Evolutionary conservation across 257 asterid species (phyloP).

Genomic region (Ocimum tenuiflorum): DNA sequence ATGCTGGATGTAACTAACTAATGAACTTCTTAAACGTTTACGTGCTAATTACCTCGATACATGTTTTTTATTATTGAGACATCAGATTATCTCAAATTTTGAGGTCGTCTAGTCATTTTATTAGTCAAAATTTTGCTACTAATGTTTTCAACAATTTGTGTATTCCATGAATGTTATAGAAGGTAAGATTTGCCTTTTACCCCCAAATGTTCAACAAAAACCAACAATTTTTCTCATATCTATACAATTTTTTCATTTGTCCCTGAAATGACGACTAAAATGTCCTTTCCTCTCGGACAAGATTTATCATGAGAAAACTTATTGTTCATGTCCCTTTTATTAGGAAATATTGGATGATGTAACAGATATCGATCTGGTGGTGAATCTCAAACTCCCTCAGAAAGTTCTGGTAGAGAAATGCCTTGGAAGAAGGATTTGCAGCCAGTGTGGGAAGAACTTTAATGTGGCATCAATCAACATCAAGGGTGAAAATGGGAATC

Average conservation of each 20-base stretch:
- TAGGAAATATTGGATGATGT: constrained; percentile 89
- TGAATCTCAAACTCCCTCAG: constrained; percentile 93
- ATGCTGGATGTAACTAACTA: neutral
- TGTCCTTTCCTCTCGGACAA: too few species aligned
- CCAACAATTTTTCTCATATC: neutral
- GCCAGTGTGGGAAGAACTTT: constrained; percentile 87
- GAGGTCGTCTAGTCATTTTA: neutral
- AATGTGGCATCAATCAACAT: constrained; percentile 74
- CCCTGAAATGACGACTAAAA: too few species aligned
- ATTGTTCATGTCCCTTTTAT: neutral
- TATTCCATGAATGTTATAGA: neutral
- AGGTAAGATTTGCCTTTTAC: neutral
- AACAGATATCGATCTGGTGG: constrained; percentile 86
- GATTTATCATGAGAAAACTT: too few species aligned
- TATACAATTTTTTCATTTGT: neutral
- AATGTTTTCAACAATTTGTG: neutral
- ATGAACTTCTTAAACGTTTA: neutral
- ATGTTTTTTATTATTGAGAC: too few species aligned
- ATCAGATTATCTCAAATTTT: neutral
- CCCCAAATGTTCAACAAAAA: neutral
- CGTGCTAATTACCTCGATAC: too few species aligned
- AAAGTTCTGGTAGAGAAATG: constrained; percentile 84
- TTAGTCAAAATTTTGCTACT: neutral
- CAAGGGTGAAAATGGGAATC: constrained; percentile 83
- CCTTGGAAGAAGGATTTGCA: constrained; percentile 88